A percentile compares a stretch with the other conserved stretches of the same genome.
phyloP scores from a whole-genome alignment of 257 asterid species.

The Galeopsis tetrahit region DNA sequence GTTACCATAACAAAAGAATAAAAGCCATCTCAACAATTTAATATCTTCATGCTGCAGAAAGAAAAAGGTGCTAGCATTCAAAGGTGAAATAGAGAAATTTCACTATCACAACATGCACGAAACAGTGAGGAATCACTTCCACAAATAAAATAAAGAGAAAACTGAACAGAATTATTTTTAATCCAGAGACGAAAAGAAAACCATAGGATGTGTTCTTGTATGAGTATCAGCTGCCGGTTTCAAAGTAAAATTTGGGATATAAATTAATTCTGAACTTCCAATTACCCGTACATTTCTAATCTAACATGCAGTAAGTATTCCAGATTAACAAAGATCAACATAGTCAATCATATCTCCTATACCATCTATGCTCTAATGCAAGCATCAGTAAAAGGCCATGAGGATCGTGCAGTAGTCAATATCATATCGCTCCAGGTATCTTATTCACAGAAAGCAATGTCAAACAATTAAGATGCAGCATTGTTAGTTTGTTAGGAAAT shows the following conservation, averaged over 20 bases:
- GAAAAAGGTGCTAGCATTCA: conserved; percentile 6
- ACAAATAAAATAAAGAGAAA: background rate
- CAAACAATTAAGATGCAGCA: conserved; percentile 15
- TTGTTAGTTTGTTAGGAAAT: conserved; percentile 13
- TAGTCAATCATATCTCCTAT: conserved; percentile 1
- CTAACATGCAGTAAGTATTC: background rate
- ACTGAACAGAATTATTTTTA: conserved; percentile 1
- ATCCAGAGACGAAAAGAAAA: background rate
- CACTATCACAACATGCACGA: conserved; percentile 5
- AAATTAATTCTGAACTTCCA: conserved; percentile 20
- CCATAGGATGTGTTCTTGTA: conserved; percentile 10
- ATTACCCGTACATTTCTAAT: background rate
- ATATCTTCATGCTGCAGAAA: background rate
- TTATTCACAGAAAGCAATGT: conserved; percentile 25
- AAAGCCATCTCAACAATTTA: conserved; percentile 15
- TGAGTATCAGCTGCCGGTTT: conserved; percentile 13
- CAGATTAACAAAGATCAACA: background rate
- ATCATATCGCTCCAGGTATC: conserved; percentile 13
- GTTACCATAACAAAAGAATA: background rate
- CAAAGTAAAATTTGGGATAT: conserved; percentile 4
- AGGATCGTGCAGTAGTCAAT: conserved; percentile 1
- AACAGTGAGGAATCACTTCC: conserved; percentile 3
- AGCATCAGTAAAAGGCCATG: conserved; percentile 7
- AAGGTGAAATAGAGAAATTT: background rate
- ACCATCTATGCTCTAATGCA: background rate